Conservation (phyloP, 805 yeast genomes). For the Nakazawaea wyomingensis region DNA sequence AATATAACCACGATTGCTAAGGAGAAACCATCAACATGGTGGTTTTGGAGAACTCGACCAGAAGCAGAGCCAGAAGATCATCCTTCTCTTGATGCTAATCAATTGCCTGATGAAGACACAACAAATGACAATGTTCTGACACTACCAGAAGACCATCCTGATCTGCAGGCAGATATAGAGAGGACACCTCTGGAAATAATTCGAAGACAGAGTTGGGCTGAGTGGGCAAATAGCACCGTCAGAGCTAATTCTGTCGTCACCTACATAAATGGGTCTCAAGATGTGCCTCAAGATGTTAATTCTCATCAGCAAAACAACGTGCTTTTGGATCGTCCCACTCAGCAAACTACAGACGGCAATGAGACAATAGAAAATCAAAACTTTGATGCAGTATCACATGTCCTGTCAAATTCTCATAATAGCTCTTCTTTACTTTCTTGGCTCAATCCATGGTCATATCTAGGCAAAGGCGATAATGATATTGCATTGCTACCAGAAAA, state of each 20-base stretch:
- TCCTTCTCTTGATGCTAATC: neutral
- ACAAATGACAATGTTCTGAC: neutral
- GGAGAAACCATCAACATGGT: constrained; percentile 1
- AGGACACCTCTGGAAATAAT: neutral
- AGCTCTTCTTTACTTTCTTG: constrained; percentile 11
- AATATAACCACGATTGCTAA: neutral
- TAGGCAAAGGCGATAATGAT: constrained; percentile 7
- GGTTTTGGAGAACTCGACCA: constrained; percentile 2
- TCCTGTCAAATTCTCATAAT: neutral
- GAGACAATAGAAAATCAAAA: too few relatives aligned
- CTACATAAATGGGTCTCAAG: constrained; percentile 6
- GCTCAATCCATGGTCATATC: constrained; percentile 17
- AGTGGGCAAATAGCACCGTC: constrained; percentile 9
- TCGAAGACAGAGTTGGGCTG: constrained; percentile 10
- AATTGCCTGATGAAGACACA: neutral
- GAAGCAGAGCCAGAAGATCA: too few relatives aligned
- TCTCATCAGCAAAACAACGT: too few relatives aligned
- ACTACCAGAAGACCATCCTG: neutral
- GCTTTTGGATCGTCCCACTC: too few relatives aligned
- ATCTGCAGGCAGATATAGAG: too few relatives aligned
- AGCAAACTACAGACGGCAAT: neutral
- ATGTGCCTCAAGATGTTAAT: too few relatives aligned
- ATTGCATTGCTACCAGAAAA: constrained; percentile 1
- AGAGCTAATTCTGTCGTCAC: constrained; percentile 11
- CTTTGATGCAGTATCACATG: neutral